Percentiles rank a stretch among this genome's conserved stretches.
phyloP scores from a whole-genome alignment of 768 basidiomycete species.

The Russula griseocarnosa region DNA sequence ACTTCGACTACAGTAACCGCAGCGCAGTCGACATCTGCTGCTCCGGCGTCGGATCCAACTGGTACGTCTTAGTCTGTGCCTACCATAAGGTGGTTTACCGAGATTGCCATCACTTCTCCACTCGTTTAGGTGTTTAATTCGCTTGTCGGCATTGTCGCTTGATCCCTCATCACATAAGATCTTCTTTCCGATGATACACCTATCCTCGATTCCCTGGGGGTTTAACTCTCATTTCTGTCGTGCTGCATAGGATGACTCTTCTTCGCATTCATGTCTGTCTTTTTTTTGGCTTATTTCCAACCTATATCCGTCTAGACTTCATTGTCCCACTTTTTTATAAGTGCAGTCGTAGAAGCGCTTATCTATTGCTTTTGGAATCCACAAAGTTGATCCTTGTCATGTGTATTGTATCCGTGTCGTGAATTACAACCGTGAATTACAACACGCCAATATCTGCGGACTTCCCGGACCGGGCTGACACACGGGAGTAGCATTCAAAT shows the following conservation, averaged over 20 bases:
- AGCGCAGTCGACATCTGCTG: neutral
- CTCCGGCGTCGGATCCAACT: neutral
- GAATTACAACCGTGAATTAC: too few species aligned
- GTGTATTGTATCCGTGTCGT: neutral
- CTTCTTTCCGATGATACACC: too few species aligned
- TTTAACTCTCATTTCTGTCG: neutral
- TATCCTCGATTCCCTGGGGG: neutral
- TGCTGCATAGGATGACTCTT: neutral
- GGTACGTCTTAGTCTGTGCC: neutral
- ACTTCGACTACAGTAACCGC: too few species aligned
- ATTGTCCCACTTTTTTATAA: neutral
- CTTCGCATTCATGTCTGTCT: neutral
- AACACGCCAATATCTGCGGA: too few species aligned
- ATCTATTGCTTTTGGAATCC: neutral
- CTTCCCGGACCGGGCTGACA: neutral
- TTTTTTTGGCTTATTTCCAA: neutral
- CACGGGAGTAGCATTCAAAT: neutral
- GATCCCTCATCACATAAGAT: neutral
- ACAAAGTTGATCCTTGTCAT: neutral
- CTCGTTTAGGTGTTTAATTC: conserved; percentile 1
- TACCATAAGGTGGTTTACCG: neutral
- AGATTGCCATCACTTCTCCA: neutral
- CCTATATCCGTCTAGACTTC: neutral
- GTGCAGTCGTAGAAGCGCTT: neutral
- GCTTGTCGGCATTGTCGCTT: neutral